These are phyloP conservation scores for Aspergillus fijiensis DNA, from an alignment of 2,329 filamentous ascomycete species.

Conservation along the genomic window DNA sequence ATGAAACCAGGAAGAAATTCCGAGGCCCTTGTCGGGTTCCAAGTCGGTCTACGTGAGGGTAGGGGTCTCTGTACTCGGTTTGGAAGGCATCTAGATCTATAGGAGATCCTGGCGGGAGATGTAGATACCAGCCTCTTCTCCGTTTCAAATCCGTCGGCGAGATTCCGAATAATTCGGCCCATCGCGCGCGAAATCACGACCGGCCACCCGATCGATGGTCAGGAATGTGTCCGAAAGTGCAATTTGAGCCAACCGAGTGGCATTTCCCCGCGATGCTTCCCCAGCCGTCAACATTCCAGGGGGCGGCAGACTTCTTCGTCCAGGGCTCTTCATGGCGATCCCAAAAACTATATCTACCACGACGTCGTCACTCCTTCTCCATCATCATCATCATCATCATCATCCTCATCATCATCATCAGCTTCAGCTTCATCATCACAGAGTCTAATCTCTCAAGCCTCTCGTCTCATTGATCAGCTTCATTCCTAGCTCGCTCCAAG, in stretches of 20 bases:
- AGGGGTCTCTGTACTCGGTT: neutral
- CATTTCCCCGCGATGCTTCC: slow-evolving; percentile 1
- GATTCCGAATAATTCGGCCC: neutral
- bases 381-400: neutral
- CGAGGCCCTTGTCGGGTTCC: neutral
- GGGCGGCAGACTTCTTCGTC: slow-evolving; percentile 6
- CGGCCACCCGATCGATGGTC: neutral
- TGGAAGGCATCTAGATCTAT: neutral
- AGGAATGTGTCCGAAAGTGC: neutral
- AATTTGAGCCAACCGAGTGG: neutral
- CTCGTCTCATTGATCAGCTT: neutral
- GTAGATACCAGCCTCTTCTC: neutral
- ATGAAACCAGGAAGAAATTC: neutral
- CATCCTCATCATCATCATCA: neutral
- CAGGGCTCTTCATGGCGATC: neutral
- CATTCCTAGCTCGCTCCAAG: neutral
- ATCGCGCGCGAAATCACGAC: neutral
- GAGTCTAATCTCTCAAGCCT: neutral
- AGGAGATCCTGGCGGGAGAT: neutral
- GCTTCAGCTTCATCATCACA: neutral
- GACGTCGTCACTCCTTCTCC: neutral
- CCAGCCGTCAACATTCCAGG: slow-evolving; percentile 16
- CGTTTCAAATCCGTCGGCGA: neutral
- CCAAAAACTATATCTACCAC: slow-evolving; percentile 13
- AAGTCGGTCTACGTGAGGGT: no score